Percentiles rank a stretch among this genome's conserved stretches.
Evolutionary conservation across 139 green algal genomes (phyloP).

Genomic region (Coelastrella sp.): DNA sequence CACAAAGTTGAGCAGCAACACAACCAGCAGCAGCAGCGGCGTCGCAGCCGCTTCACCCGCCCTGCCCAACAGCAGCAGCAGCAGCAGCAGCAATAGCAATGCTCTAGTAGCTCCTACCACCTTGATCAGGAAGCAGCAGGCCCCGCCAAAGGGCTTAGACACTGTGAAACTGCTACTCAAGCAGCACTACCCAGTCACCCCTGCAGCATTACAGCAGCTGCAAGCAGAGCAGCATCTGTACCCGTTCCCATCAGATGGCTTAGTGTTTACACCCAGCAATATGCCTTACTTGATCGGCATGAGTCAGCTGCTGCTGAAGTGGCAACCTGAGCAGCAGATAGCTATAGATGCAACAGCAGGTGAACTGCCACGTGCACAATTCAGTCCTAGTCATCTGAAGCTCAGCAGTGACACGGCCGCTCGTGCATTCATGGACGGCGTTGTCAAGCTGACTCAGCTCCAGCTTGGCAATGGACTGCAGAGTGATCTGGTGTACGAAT

Average conservation of each 20-base stretch:
- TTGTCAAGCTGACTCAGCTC: neutral
- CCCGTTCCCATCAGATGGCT: constrained; percentile 54
- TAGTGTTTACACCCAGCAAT: constrained; percentile 53
- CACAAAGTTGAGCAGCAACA: neutral
- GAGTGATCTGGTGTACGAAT: constrained; percentile 46
- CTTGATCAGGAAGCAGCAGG: neutral
- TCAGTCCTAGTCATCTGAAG: neutral
- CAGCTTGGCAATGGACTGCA: neutral
- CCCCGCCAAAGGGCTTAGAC: constrained; percentile 14
- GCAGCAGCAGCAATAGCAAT: neutral
- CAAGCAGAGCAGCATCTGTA: neutral
- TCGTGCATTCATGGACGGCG: neutral
- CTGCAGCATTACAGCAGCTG: constrained; percentile 23
- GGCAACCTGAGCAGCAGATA: constrained; percentile 32
- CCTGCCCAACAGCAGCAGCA: neutral
- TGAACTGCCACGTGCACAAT: neutral
- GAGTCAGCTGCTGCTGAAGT: constrained; percentile 56
- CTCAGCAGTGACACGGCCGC: neutral
- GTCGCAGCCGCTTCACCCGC: neutral
- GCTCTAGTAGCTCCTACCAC: neutral
- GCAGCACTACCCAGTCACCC: constrained; percentile 27
- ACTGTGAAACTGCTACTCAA: constrained; percentile 46
- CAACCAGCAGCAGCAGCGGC: neutral
- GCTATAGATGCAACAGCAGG: neutral
- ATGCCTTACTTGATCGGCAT: constrained; percentile 57